Base-by-base conservation (phyloP, 441 rosid genomes). In the Macaranga tanarius region DNA sequence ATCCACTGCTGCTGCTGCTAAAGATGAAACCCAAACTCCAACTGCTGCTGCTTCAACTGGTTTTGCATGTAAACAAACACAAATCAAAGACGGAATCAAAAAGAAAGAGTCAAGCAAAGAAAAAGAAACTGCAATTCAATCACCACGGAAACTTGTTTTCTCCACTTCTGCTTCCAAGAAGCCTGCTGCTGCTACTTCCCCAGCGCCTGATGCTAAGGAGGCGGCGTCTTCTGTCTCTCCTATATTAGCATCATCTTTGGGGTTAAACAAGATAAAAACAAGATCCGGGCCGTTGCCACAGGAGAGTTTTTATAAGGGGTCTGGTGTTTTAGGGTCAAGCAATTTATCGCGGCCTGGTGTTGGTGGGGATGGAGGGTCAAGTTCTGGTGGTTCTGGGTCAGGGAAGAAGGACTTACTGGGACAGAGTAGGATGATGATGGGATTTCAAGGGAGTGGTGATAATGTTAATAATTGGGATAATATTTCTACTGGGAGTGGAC, bases 231-330 rank as follows among this genome's bases (percentile, higher is more conserved):
- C 91, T 13, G 98, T 86, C 78, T 88, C 96, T 11, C 99, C 99
- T 0, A 88, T 95, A 62, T 79, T 95, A 73, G 96, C 99, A 0
- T 91, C 98, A 31, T 95, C 99, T 47, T 71, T 95, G 28, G 98
- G 99, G 12, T 76, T 95, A 82, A 92, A 93, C 75, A 84, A 84
- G 87, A 95, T 95, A 59, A 95, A 95, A 85, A 95, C 99, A 48
- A 81, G 98, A 80, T 95, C 98, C 11, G 98, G 98, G 23, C 98
- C 99, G 8, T 82, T 95, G 90, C 96, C 95, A 0, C 92, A 86
- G 74, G 98, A 92, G 78, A 91, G 92, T 68, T 83, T 86, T 73
- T 95, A 90, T 63, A 87, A 85, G 44, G 90, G 92, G 44, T 82
- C 38, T 34, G 93, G 86, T 17, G 96, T 89, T 63, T 86, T 84